Evolutionary conservation across 768 basidiomycete genomes (phyloP), one percentile per base, ranked within the genome.

Genomic region (Crucibulum laeve): DNA sequence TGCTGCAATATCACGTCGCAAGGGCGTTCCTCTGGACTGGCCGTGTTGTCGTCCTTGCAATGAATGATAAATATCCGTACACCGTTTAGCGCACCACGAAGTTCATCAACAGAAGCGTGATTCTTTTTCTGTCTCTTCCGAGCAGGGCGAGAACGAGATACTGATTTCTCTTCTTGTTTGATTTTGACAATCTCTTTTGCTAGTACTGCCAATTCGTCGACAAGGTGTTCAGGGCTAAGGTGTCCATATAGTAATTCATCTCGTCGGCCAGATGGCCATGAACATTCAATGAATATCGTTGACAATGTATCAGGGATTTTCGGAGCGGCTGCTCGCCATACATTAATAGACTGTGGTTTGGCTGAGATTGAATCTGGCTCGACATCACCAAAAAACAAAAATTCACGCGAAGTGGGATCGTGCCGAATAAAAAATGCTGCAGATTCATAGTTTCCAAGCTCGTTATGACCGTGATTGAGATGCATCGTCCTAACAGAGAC

Each of bases 241-340:
- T 98, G 95, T 0, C 95, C 95, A 60, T 80, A 95, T 33, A 97
- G 71, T 42, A 70, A 57, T 36, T 80, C 74, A 50, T 81, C 73
- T 14, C 74, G 70, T 46, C 94, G 73, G 0, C 84, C 84, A 1
- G 80, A 75, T 17, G 86, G 82, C 68, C 84, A 92, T 1, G 92
- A 95, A 61, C 95, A 97, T 67, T 97, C 95, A 57, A 98, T 90
- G 58, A 98, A 97, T 44, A 97, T 76, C n/a, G 79, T 73, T 24
- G 77, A 74, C 13, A 97, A 75, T 3, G 65, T 69, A 18, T 79
- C 70, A 0, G 80, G 80, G 52, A 96, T 80, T 61, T 82, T 82
- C 35, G 78, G 69, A 4, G 93, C 93, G 0, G 91, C 92, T 21
- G 71, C 76, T 30, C 74, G 76, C 95, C 94, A 97, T 37, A 98